These are phyloP conservation scores for Fusarium nelsonii DNA, from an alignment of 2,329 filamentous ascomycete species.

Conservation along the genomic window DNA sequence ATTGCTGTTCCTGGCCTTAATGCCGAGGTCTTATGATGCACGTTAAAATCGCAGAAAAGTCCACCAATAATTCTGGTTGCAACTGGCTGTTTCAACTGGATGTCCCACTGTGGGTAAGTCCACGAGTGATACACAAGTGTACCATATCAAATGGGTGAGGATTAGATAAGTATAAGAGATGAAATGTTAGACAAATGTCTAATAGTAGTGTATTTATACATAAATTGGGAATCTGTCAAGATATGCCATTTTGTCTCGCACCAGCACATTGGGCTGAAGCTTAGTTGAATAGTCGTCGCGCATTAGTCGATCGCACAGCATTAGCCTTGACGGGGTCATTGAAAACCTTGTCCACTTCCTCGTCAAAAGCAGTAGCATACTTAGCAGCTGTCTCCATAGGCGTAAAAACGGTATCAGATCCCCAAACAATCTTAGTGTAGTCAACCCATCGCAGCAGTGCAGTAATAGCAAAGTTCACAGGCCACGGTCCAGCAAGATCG, in stretches of 20 bases:
- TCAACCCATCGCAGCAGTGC: conserved; percentile 24
- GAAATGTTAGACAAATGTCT: too few species aligned
- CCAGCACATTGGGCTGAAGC: too few species aligned
- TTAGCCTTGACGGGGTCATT: conserved; percentile 7
- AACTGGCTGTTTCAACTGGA: neutral
- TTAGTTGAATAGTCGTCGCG: conserved; percentile 6
- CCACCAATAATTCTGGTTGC: conserved; percentile 8
- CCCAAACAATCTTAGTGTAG: conserved; percentile 19
- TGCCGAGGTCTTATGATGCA: conserved; percentile 1
- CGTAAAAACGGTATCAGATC: conserved; percentile 25
- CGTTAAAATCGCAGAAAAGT: neutral
- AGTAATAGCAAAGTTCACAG: conserved; percentile 16
- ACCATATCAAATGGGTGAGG: too few species aligned
- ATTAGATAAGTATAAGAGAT: too few species aligned
- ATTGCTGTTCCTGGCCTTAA: neutral
- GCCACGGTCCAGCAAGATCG: conserved; percentile 21
- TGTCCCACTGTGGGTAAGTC: neutral
- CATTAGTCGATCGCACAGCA: conserved; percentile 17
- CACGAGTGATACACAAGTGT: neutral
- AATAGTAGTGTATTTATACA: too few species aligned
- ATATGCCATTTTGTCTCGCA: too few species aligned
- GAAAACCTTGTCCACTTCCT: conserved; percentile 7
- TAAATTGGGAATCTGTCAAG: too few species aligned
- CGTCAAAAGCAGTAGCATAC: conserved; percentile 18
- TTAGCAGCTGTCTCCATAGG: conserved; percentile 15